Evolutionary conservation across 1,284 basidiomycete species (phyloP).

Genomic region (Coniophora puteana): DNA sequence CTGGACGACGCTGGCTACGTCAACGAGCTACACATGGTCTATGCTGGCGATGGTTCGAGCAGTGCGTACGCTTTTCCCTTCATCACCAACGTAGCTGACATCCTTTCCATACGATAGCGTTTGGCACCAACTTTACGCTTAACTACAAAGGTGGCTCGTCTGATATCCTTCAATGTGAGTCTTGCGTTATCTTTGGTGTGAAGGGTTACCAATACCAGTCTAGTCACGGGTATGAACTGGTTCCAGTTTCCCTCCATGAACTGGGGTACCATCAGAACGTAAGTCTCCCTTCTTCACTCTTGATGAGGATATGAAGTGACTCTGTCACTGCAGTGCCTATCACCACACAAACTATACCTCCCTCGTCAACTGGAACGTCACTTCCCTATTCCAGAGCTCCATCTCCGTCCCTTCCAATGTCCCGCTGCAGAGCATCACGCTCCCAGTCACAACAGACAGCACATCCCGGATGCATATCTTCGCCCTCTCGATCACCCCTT

Average conservation of each 20-base stretch:
- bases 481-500: slow-evolving; percentile 38
- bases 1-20: slow-evolving; percentile 27
- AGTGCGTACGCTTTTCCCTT: slow-evolving; percentile 13
- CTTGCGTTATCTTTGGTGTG: too few relatives aligned
- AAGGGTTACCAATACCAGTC: too few relatives aligned
- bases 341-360: slow-evolving; percentile 31
- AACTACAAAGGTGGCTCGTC: slow-evolving; percentile 31
- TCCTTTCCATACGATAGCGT: slow-evolving; percentile 25
- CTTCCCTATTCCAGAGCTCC: slow-evolving; percentile 42
- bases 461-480: slow-evolving; percentile 41
- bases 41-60: slow-evolving; percentile 34
- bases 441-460: slow-evolving; percentile 28
- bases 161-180: slow-evolving; percentile 30
- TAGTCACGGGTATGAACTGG: slow-evolving; percentile 42
- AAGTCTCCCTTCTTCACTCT: too few relatives aligned
- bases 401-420: slow-evolving; percentile 36
- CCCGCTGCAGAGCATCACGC: slow-evolving; percentile 34
- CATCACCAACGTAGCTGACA: background rate
- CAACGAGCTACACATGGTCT: slow-evolving; percentile 42
- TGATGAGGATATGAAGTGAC: too few relatives aligned
- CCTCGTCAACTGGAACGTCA: slow-evolving; percentile 34
- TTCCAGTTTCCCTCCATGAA: slow-evolving; percentile 32
- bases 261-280: slow-evolving; percentile 36
- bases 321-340: slow-evolving; percentile 31
- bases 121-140: slow-evolving; percentile 30